Evolutionary conservation across 805 yeast species (phyloP), one percentile per base, ranked within the genome.

Genomic region (Metschnikowia cubensis): DNA sequence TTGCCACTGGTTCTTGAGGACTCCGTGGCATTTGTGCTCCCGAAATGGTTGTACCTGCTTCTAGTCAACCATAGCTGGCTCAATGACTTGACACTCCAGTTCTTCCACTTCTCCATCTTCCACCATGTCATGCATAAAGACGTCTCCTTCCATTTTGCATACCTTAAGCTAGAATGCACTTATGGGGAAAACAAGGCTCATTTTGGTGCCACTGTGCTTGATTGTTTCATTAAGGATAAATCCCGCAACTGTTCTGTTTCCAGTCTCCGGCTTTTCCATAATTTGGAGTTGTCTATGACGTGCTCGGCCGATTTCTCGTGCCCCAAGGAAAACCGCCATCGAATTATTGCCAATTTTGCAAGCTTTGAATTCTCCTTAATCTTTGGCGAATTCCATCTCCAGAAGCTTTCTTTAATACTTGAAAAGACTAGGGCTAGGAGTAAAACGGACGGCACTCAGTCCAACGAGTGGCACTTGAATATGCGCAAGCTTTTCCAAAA

Each of bases 111-210:
- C 22, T 50, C 56, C 36, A 31, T 54, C 32, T 40, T 42, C 42
- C 59, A 56, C 37, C 52, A 56, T 34, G 51, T 47, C 11, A 36
- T 54, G 21, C 44, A 47, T 36, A 38, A 51, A 15, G 48, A 51
- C 25, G 44, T 47, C 14, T 49, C 55, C 6, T 45, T 58, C 36
- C 58, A 50, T 34, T 29, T 58, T 29, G 61, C 54, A 44, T 56
- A 52, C 41, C 35, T 50, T 35, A 49, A 56, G 34, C 22, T 58
- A 6, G 60, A 58, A 35, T 48, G 41, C 38, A 39, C 53, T 3
- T 37, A 37, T 32, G 38, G 38, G 33, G 14, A 34, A 8, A 34
- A 20, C n/a, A 31, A 45, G 6, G 50, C 49, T 32, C 45, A 18
- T 3, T 37, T 49, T 7, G 36, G 42, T 14, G n/a, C 52, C 21